Evolutionary conservation across 305 asterid species (phyloP).

Genomic region (Fraxinus greggii): DNA sequence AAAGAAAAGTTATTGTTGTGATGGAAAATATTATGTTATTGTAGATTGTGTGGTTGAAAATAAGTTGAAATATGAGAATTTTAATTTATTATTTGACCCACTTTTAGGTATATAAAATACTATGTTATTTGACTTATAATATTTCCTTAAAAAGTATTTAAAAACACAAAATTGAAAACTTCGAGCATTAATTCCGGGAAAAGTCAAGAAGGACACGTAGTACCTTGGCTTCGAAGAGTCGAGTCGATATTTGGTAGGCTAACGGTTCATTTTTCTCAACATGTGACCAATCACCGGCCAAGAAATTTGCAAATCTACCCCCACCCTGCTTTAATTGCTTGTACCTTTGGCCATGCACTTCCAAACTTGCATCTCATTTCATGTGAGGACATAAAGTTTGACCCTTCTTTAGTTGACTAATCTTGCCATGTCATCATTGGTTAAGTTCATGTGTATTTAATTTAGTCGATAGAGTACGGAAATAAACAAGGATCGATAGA

Average conservation of each 20-base stretch:
- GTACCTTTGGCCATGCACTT: neutral
- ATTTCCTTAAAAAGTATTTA: no score
- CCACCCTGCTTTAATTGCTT: neutral
- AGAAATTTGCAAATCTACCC: conserved; percentile 22
- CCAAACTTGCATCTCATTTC: conserved; percentile 12
- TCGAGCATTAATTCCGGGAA: conserved; percentile 15
- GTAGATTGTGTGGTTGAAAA: no score
- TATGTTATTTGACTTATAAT: no score
- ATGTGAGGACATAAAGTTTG: conserved; percentile 23
- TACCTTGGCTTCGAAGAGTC: neutral
- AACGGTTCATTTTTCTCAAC: conserved; percentile 26
- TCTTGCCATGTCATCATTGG: conserved; percentile 20
- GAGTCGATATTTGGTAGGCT: conserved; percentile 16
- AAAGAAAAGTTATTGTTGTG: no score
- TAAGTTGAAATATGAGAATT: no score
- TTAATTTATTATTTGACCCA: no score
- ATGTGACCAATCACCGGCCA: conserved; percentile 47
- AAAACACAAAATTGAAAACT: neutral
- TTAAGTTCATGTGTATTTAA: no score
- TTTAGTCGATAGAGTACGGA: no score
- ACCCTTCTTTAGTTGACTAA: neutral
- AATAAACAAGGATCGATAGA: no score
- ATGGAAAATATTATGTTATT: no score
- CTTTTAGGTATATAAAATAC: no score
- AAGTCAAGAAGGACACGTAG: conserved; percentile 23